Evolutionary conservation across 2,329 filamentous ascomycete species (phyloP).

Genomic region (Chaetomiaceae sp.): DNA sequence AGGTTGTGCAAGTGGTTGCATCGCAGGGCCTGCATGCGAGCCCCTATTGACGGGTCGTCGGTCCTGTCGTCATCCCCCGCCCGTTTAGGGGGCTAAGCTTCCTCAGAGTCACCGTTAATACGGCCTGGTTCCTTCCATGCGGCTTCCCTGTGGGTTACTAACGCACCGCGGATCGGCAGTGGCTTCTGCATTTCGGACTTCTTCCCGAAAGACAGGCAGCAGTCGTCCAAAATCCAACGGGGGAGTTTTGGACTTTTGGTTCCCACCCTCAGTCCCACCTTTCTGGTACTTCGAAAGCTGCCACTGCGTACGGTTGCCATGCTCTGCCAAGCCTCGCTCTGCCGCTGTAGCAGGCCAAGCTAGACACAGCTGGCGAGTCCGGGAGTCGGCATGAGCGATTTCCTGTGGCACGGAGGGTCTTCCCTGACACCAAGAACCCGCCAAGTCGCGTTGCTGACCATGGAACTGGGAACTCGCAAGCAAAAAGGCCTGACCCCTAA

Average conservation of each 20-base stretch:
- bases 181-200: neutral
- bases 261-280: too few species aligned
- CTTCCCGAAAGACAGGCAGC: neutral
- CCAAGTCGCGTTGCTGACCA: neutral
- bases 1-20: constrained; percentile 10
- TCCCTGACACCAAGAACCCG: neutral
- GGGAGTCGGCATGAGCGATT: constrained; percentile 4
- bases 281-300: too few species aligned
- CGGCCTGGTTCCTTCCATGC: neutral
- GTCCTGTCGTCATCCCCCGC: constrained; percentile 3
- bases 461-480: neutral
- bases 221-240: neutral
- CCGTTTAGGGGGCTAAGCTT: neutral
- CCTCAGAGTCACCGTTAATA: neutral
- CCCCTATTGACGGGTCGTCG: neutral
- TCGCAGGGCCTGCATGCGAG: constrained; percentile 11
- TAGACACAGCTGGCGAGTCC: neutral
- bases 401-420: neutral
- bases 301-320: too few species aligned
- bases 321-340: constrained; percentile 3
- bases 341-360: constrained; percentile 4
- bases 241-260: too few species aligned
- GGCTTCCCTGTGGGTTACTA: neutral
- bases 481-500: neutral
- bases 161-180: neutral